Percentiles rank a stretch among this genome's conserved stretches.
Conservation (phyloP, 129 eudicot species). For the Pseudognaphalium luteoalbum region DNA sequence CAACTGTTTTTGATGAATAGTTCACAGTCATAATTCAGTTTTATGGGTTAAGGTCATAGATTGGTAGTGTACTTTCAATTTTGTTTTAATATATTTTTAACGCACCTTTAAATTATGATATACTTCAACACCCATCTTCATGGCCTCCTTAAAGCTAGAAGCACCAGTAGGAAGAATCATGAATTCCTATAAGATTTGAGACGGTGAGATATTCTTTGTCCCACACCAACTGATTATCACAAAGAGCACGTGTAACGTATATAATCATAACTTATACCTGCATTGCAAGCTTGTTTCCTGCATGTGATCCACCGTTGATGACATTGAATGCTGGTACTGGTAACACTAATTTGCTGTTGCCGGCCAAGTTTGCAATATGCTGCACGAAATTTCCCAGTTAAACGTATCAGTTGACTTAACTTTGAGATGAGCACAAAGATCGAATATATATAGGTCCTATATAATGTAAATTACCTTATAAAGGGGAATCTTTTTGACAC, state of each 20-base stretch:
- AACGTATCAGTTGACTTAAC: background rate
- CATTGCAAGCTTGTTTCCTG: slow-evolving; percentile 99
- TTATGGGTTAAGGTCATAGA: too few species aligned
- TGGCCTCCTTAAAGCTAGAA: slow-evolving; percentile 83
- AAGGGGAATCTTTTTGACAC: slow-evolving; percentile 72
- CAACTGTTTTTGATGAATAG: too few species aligned
- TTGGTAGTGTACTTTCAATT: too few species aligned
- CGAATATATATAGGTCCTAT: background rate
- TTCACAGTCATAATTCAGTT: too few species aligned
- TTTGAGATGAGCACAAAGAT: slow-evolving; percentile 3
- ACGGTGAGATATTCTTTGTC: background rate
- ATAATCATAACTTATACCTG: slow-evolving; percentile 49
- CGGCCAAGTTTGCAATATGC: slow-evolving; percentile 98
- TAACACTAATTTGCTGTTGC: slow-evolving; percentile 88
- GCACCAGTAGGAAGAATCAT: slow-evolving; percentile 99
- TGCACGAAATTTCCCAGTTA: slow-evolving; percentile 32
- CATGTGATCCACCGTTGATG: slow-evolving; percentile 98
- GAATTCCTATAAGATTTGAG: slow-evolving; percentile 56
- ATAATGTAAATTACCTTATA: slow-evolving; percentile 61
- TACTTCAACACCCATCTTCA: slow-evolving; percentile 99
- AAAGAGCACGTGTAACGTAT: background rate
- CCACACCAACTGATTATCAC: background rate
- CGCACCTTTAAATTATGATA: slow-evolving; percentile 95
- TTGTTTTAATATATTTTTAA: too few species aligned
- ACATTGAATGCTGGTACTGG: slow-evolving; percentile 99